Base-by-base conservation (phyloP, 768 basidiomycete genomes). In the Hortiboletus flavorubellus region DNA sequence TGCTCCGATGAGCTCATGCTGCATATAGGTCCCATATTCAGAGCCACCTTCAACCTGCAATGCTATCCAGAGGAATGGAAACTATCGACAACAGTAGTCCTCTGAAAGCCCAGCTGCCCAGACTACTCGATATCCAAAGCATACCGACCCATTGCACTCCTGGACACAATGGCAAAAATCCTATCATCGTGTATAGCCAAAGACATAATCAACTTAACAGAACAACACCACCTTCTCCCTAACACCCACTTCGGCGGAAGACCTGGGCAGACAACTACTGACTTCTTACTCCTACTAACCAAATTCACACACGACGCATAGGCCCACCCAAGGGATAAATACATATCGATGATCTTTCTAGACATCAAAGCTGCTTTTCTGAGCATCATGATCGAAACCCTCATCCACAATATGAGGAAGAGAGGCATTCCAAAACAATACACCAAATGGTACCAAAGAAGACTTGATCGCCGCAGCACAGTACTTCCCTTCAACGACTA, bases 401-500 rank as follows among this genome's bases (percentile, higher is more conserved):
- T 35, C 5, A 2, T 35, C 0, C 10, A 35, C 50, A 42, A 51
- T 7, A 42, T 42, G 50, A 1, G 18, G 4, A 38, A 11, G 18
- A 40, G 8, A 34, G 37, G 43, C 2, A 29, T 56, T 11, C 56
- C 42, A 11, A 2, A 39, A 31, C 29, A 55, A 30, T 51, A 56
- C 33, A 39, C 16, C 38, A 58, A 41, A 5, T 56, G 44, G 38
- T 52, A 46, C 6, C 7, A 37, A 40, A 9, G 12, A 12, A 21
- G 21, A 21, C 21, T 21, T 21, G 21, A 21, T 1, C 2, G 21
- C 2, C 21, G 2, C 21, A 21, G 21, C 21, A 21, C 2, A 2
- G 21, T n/a, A 1, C 59, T 72, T 0, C 37, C 23, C 0, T 70
- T 73, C 18, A 66, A 73, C 30, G 62, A 72, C 38, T 67, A 50